Evolutionary conservation across 495 filamentous ascomycete genomes (phyloP).

Genomic region (Tuber magnatum): DNA sequence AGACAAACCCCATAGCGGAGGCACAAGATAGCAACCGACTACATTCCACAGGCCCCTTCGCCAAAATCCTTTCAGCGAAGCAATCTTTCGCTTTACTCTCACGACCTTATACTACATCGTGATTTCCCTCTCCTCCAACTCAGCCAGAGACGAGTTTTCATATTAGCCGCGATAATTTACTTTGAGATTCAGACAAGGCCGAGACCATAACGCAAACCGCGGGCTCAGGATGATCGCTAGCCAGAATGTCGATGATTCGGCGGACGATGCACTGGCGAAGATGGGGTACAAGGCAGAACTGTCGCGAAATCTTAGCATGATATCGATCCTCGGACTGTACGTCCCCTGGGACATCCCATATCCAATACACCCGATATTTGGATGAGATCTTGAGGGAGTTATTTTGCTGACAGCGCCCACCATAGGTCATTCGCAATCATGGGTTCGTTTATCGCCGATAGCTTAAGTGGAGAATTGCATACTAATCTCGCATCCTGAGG

Average conservation of each 20-base stretch:
- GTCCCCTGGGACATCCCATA: slow-evolving; percentile 33
- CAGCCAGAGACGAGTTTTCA: not conserved
- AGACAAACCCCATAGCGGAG: not conserved
- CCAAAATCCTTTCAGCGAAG: not conserved
- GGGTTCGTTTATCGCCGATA: slow-evolving; percentile 25
- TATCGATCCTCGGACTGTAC: slow-evolving; percentile 57
- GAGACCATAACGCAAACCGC: not conserved
- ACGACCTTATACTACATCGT: not conserved
- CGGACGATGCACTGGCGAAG: slow-evolving; percentile 53
- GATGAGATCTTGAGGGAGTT: not conserved
- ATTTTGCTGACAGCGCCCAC: slow-evolving; percentile 9
- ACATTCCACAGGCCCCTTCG: not conserved
- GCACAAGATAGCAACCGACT: not conserved
- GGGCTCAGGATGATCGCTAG: not conserved
- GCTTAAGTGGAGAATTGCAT: not conserved
- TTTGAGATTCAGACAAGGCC: not conserved
- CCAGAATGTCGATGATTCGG: slow-evolving; percentile 21
- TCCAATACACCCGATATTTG: not conserved
- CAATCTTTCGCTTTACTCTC: not conserved
- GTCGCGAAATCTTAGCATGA: slow-evolving; percentile 57
- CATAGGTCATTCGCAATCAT: slow-evolving; percentile 42
- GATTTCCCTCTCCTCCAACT: not conserved
- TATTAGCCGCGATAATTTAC: not conserved
- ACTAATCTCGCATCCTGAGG: slow-evolving; percentile 3
- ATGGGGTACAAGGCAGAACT: slow-evolving; percentile 61